phyloP scores from a whole-genome alignment of 176 grass and related monocot species.

The Dactylis glomerata region DNA sequence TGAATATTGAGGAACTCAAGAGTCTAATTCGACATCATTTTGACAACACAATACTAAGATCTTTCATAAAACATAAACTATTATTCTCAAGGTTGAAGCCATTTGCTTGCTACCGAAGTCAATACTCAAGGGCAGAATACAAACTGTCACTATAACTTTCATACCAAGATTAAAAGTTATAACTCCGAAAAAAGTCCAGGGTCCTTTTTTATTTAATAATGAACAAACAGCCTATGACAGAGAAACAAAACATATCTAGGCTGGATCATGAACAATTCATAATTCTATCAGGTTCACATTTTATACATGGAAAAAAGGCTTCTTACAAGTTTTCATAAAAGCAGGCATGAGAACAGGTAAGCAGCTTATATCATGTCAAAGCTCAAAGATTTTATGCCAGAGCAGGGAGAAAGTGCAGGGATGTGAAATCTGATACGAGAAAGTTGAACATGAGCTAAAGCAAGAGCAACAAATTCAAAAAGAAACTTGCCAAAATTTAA shows the following conservation, averaged over 20 bases:
- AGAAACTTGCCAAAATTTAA: background rate
- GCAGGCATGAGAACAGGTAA: background rate
- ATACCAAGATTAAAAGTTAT: background rate
- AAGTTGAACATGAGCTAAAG: conserved; percentile 1
- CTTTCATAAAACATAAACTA: background rate
- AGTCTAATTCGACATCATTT: background rate
- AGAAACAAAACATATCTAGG: background rate
- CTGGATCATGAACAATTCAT: background rate
- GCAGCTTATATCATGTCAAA: background rate
- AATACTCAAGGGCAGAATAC: background rate
- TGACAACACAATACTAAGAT: background rate
- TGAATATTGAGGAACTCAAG: background rate
- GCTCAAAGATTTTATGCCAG: background rate
- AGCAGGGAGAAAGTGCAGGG: background rate
- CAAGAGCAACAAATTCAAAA: conserved; percentile 7
- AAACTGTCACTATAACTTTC: background rate
- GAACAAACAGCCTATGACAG: background rate
- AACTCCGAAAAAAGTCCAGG: background rate
- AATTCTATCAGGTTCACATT: background rate
- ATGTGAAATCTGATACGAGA: background rate
- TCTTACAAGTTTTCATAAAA: background rate
- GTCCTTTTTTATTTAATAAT: background rate
- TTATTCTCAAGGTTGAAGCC: background rate
- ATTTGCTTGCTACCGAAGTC: background rate
- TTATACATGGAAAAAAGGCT: background rate